Percentiles rank a stretch among this genome's conserved stretches.
phyloP scores from a whole-genome alignment of 306 rosid genomes.

The Sesbania bispinosa region DNA sequence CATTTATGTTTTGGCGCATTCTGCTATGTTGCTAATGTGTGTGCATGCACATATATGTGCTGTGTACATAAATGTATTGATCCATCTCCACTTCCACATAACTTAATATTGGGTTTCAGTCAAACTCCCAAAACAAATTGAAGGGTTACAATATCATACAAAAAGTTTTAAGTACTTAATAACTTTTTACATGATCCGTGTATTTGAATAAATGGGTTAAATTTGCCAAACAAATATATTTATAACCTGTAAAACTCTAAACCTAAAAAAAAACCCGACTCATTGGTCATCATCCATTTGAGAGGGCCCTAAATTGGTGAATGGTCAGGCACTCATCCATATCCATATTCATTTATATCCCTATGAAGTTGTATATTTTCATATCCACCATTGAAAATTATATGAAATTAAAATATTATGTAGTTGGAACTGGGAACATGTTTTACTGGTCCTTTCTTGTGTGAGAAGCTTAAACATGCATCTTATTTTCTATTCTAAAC shows the following conservation, averaged over 20 bases:
- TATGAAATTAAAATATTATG: not conserved
- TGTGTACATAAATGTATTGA: not conserved
- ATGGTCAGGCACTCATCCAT: not conserved
- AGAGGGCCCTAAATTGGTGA: not conserved
- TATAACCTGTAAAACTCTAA: not conserved
- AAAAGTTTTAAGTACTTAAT: not conserved
- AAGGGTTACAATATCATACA: not conserved
- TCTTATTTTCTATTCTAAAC: not conserved
- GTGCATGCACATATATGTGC: not conserved
- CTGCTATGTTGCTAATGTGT: not conserved
- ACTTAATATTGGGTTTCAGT: not conserved
- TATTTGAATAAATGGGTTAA: not conserved
- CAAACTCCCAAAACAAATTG: not conserved
- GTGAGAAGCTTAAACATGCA: not conserved
- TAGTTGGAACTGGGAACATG: not conserved
- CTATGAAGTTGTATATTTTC: not conserved
- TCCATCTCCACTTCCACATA: not conserved
- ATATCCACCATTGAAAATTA: not conserved
- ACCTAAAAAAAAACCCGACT: not conserved
- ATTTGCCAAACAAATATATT: not conserved
- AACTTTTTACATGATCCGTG: not conserved
- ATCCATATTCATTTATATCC: not conserved
- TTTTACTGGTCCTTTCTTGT: not conserved
- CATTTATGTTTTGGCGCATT: not conserved
- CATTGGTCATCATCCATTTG: not conserved